Evolutionary conservation across 495 filamentous ascomycete genomes (phyloP), one percentile per base, ranked within the genome.

Genomic region (Evernia prunastri): DNA sequence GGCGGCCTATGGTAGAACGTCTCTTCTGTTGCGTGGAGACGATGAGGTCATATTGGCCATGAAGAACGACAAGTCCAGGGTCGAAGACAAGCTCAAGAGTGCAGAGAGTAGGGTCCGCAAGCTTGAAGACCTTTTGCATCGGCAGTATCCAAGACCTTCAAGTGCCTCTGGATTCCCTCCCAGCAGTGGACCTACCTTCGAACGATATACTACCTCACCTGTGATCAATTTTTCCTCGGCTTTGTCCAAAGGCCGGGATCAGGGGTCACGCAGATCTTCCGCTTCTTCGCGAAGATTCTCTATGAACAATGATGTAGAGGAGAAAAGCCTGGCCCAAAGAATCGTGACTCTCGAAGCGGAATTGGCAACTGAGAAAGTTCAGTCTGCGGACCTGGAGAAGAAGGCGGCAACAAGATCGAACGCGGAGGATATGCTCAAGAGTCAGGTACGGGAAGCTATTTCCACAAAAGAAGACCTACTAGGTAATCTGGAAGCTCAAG

Each of bases 391-490:
- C 25, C 73, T 88, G 27, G 81, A 86, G 63, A 82, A 82, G 61
- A 84, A 89, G 69, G 82, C 87, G 12, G 73, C 79, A 51, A 73
- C 73, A 12, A 81, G 79, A 58, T 78, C 73, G 8, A 83, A 87
- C 25, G 78, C 83, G 5, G 84, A 89, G 69, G 81, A 85, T 35
- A 80, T 87, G 45, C 84, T 89, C 37, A 87, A 84, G 66, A 80
- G 78, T 9, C 68, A 74, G 37, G 70, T 76, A 31, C 65, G 66
- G 35, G 80, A 84, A 54, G 89, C 81, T 17, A 87, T 90, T 65
- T 92, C 89, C 4, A 99, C 89, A 0, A 99, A 99, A 74, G 86
- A 89, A 70, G 94, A 99, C 70, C 83, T 99, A 1, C 84, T 99
- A 72, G 88, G 89, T 47, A 99, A 99, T 70, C 87, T 99, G 72